These are phyloP conservation scores for Colletotrichum chrysophilum DNA, from an alignment of 2,329 filamentous ascomycete genomes.

Conservation along the genomic window DNA sequence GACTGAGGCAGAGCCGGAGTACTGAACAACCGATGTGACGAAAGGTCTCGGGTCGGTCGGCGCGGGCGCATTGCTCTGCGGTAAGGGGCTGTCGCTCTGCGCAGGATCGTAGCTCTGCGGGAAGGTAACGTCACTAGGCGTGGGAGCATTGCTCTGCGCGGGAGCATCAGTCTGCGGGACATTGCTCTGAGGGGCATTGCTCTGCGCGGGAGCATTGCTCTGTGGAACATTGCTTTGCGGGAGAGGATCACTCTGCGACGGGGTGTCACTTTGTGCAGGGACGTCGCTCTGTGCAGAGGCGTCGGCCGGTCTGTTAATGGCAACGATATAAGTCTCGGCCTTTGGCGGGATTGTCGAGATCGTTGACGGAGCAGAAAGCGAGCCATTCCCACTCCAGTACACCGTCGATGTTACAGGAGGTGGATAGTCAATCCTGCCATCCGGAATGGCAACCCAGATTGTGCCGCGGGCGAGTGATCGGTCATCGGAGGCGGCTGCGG, in stretches of 20 bases:
- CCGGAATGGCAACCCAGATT: slow-evolving; percentile 4
- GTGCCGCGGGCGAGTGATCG: neutral
- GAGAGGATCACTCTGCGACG: neutral
- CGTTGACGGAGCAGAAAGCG: neutral
- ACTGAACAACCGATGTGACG: neutral
- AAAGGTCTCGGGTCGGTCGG: neutral
- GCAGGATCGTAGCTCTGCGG: neutral
- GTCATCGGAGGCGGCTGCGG: neutral
- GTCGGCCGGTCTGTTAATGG: neutral
- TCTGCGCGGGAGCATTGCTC: neutral
- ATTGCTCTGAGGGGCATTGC: neutral
- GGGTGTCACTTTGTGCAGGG: neutral
- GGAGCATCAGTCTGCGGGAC: neutral
- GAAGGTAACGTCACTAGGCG: neutral
- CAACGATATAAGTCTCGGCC: neutral
- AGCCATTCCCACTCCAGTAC: neutral
- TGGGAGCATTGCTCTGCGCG: neutral
- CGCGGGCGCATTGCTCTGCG: neutral
- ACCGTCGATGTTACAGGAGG: neutral
- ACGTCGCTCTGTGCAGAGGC: neutral
- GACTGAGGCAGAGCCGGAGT: neutral
- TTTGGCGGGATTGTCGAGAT: slow-evolving; percentile 9
- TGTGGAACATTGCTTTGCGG: neutral
- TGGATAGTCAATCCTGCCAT: neutral
- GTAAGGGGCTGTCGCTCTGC: neutral